A percentile compares a stretch with the other conserved stretches of the same genome.
These are phyloP conservation scores for Avena atlantica DNA, from an alignment of 176 grass and related monocot genomes.

Conservation along the genomic window DNA sequence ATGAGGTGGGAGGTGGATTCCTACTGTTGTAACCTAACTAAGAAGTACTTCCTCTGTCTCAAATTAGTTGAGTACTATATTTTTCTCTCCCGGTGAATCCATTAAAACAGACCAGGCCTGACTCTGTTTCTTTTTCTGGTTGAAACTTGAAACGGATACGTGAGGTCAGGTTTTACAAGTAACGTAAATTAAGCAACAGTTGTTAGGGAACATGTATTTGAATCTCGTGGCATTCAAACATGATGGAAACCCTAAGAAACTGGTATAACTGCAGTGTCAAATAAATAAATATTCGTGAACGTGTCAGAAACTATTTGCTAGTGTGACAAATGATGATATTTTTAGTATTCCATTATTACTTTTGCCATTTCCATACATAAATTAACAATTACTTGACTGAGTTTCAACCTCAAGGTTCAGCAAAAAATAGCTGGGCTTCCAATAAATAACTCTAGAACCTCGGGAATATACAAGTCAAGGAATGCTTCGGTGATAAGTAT, in stretches of 20 bases:
- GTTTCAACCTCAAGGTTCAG: conserved; percentile 12
- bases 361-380: background rate
- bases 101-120: background rate
- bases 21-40: conserved; percentile 5
- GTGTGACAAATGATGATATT: background rate
- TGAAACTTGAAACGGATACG: background rate
- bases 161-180: background rate
- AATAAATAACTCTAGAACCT: background rate
- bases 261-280: conserved; percentile 21
- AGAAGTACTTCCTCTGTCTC: background rate
- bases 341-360: background rate
- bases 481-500: background rate
- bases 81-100: background rate
- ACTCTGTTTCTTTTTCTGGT: background rate
- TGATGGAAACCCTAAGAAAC: background rate
- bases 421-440: background rate
- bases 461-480: background rate
- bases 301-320: background rate
- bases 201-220: conserved; percentile 9
- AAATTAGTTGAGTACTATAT: too few relatives aligned
- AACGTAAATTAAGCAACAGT: background rate
- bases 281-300: conserved; percentile 24
- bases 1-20: background rate
- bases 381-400: conserved; percentile 5
- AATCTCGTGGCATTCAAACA: background rate